Conservation (phyloP, 2,329 filamentous ascomycete genomes). For the Plectosphaerella sp. region DNA sequence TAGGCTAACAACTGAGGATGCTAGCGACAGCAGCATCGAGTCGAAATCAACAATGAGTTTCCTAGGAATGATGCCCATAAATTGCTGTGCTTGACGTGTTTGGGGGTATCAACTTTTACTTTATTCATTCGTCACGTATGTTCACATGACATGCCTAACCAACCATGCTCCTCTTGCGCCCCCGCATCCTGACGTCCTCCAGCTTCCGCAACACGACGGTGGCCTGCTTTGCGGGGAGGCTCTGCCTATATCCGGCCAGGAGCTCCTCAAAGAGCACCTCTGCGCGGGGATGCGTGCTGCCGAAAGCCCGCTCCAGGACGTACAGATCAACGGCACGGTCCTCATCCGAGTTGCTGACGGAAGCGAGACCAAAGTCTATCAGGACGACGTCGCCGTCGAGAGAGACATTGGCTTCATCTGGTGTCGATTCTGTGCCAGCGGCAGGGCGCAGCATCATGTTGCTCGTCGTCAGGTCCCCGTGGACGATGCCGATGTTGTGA, state of each 20-base stretch:
- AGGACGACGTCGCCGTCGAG: slow-evolving; percentile 75
- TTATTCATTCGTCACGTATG: slow-evolving; percentile 7
- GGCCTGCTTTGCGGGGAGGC: slow-evolving; percentile 63
- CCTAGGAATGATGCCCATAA: no score
- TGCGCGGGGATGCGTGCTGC: slow-evolving; percentile 85
- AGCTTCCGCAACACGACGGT: slow-evolving; percentile 71
- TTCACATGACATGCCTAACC: slow-evolving; percentile 47
- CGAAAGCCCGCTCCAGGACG: slow-evolving; percentile 90
- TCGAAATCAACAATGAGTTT: not conserved
- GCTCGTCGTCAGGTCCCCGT: slow-evolving; percentile 95
- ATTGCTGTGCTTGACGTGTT: no score
- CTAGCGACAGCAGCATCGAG: not conserved
- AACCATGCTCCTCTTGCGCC: slow-evolving; percentile 94
- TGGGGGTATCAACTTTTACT: slow-evolving; percentile 10
- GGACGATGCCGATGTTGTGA: slow-evolving; percentile 81
- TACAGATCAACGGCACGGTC: slow-evolving; percentile 95
- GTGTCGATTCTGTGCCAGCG: slow-evolving; percentile 1
- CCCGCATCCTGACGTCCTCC: slow-evolving; percentile 89
- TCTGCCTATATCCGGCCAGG: slow-evolving; percentile 67
- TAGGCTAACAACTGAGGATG: no score
- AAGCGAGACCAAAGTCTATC: slow-evolving; percentile 92
- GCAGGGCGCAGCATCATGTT: slow-evolving; percentile 78
- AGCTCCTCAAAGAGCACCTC: slow-evolving; percentile 72
- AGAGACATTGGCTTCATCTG: slow-evolving; percentile 9
- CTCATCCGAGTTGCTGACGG: slow-evolving; percentile 77